Evolutionary conservation across 495 filamentous ascomycete species (phyloP).

Genomic region (Podospora pseudocomata): DNA sequence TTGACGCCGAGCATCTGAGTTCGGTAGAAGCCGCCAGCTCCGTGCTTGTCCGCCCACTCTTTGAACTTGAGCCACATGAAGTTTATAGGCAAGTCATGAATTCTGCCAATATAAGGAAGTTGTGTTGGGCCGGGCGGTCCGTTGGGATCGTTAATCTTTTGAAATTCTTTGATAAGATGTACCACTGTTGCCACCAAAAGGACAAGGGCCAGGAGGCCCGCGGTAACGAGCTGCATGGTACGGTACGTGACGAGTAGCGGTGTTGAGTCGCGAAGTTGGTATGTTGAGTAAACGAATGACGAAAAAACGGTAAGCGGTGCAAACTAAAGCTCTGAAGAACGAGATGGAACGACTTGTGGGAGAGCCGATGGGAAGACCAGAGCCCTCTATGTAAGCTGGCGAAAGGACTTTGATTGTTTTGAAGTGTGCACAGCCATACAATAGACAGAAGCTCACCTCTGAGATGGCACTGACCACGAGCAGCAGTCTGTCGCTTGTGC

Average conservation of each 20-base stretch:
- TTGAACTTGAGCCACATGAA: constrained; percentile 51
- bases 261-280: neutral
- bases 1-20: constrained; percentile 46
- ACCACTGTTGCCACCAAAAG: constrained; percentile 24
- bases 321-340: neutral
- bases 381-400: neutral
- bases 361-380: neutral
- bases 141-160: constrained; percentile 33
- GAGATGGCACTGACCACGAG: neutral
- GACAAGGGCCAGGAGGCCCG: constrained; percentile 23
- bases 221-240: constrained; percentile 4
- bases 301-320: neutral
- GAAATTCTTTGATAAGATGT: constrained; percentile 31
- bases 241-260: neutral
- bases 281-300: neutral
- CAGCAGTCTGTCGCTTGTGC: neutral
- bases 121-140: constrained; percentile 37
- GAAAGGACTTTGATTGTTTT: neutral
- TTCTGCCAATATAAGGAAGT: constrained; percentile 41
- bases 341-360: neutral
- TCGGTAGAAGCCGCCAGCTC: constrained; percentile 42
- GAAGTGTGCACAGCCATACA: neutral
- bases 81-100: constrained; percentile 47
- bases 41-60: constrained; percentile 50
- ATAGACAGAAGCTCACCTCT: neutral